phyloP scores from a whole-genome alignment of 805 yeast species.

The Yueomyces sp. region DNA sequence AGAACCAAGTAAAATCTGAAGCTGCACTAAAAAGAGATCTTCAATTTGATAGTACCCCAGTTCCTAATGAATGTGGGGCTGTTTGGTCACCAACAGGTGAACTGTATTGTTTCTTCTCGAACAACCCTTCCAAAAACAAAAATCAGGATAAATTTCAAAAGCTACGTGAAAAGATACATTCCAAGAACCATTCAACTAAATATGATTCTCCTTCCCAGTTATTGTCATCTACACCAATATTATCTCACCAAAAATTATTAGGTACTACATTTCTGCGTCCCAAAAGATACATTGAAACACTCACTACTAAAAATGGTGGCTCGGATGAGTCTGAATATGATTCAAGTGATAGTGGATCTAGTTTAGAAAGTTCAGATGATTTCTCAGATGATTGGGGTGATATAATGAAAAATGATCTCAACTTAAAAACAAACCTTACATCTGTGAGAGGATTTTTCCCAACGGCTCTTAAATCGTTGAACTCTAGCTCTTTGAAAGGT shows the following conservation, averaged over 20 bases:
- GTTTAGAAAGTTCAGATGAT: slow-evolving; percentile 37
- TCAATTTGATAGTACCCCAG: slow-evolving; percentile 66
- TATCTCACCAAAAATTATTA: neutral
- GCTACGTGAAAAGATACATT: slow-evolving; percentile 14
- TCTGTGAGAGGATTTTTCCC: neutral
- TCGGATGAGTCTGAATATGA: slow-evolving; percentile 16
- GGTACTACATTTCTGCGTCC: slow-evolving; percentile 11
- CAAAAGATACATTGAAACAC: slow-evolving; percentile 22
- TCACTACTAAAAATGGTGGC: slow-evolving; percentile 5
- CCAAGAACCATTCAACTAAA: slow-evolving; percentile 6
- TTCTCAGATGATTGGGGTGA: slow-evolving; percentile 60
- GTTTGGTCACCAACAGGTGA: slow-evolving; percentile 71
- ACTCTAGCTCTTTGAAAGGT: slow-evolving; percentile 14
- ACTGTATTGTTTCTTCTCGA: slow-evolving; percentile 69
- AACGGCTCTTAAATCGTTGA: slow-evolving; percentile 14
- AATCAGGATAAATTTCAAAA: slow-evolving; percentile 24
- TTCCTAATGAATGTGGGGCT: slow-evolving; percentile 91
- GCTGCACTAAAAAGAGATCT: slow-evolving; percentile 3
- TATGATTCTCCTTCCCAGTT: neutral
- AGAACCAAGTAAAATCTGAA: neutral
- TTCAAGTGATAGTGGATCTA: slow-evolving; percentile 9
- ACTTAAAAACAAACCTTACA: slow-evolving; percentile 22
- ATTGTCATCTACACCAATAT: neutral
- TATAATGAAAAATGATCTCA: slow-evolving; percentile 49
- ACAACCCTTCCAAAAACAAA: slow-evolving; percentile 31